Conservation (phyloP, 176 grass and related monocot species). For the Coix lacrymajobi region DNA sequence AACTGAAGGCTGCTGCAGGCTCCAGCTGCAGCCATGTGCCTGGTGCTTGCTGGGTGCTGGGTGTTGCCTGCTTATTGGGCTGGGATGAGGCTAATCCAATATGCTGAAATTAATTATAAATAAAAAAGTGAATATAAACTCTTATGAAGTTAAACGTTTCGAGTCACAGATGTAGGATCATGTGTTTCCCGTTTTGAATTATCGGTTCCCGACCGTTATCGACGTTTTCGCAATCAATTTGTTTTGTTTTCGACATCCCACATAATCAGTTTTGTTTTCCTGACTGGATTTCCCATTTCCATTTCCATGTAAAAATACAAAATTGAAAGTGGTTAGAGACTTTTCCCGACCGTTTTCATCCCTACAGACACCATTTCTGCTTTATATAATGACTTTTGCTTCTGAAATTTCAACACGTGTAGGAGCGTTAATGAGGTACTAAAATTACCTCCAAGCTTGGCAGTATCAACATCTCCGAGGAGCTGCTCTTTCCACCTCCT, state of each 20-base stretch:
- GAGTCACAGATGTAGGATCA: background rate
- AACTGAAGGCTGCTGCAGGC: background rate
- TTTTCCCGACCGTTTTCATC: background rate
- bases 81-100: background rate
- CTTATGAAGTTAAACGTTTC: background rate
- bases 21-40: background rate
- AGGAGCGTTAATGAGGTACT: background rate
- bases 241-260: background rate
- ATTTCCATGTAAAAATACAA: background rate
- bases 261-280: background rate
- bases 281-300: background rate
- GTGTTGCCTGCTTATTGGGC: background rate
- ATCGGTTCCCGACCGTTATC: background rate
- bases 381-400: background rate
- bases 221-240: background rate
- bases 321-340: background rate
- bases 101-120: background rate
- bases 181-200: background rate
- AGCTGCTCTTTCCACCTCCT: slow-evolving; percentile 76
- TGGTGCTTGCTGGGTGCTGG: background rate
- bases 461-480: slow-evolving; percentile 47
- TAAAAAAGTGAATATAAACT: background rate
- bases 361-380: background rate
- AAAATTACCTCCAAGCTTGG: slow-evolving; percentile 55
- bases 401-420: background rate